Evolutionary conservation across 1,284 basidiomycete species (phyloP).

Genomic region (Ceratobasidium papillatum): DNA sequence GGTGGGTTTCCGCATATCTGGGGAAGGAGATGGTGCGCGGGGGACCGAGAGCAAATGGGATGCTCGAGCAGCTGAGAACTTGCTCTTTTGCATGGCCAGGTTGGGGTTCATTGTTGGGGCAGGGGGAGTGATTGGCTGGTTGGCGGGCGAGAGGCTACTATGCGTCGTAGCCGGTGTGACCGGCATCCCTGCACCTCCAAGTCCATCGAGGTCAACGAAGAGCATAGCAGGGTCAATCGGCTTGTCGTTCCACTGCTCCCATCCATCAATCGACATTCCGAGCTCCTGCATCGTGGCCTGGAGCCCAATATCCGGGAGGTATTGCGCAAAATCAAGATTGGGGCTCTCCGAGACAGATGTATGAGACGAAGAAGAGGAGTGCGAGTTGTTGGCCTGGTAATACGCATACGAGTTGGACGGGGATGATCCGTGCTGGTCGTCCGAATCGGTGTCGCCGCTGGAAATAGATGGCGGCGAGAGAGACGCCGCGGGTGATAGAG

Average conservation of each 20-base stretch:
- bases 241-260: constrained; percentile 40
- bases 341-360: constrained; percentile 36
- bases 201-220: constrained; percentile 36
- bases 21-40: constrained; percentile 5
- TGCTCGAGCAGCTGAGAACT: constrained; percentile 37
- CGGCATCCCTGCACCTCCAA: not conserved
- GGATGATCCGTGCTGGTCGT: constrained; percentile 37
- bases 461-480: constrained; percentile 39
- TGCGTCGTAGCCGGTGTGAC: constrained; percentile 19
- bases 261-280: constrained; percentile 39
- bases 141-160: constrained; percentile 1
- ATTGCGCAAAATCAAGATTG: constrained; percentile 37
- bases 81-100: constrained; percentile 5
- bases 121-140: constrained; percentile 11
- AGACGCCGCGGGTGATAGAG: constrained; percentile 35
- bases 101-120: constrained; percentile 6
- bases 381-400: constrained; percentile 10
- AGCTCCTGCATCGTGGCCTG: constrained; percentile 39
- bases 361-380: constrained; percentile 27
- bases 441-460: constrained; percentile 38
- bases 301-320: constrained; percentile 35
- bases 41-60: constrained; percentile 39
- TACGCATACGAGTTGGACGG: constrained; percentile 37
- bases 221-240: constrained; percentile 37
- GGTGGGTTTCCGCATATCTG: not conserved